phyloP scores from a whole-genome alignment of 2,329 filamentous ascomycete genomes.

The Cercospora brassicicola region DNA sequence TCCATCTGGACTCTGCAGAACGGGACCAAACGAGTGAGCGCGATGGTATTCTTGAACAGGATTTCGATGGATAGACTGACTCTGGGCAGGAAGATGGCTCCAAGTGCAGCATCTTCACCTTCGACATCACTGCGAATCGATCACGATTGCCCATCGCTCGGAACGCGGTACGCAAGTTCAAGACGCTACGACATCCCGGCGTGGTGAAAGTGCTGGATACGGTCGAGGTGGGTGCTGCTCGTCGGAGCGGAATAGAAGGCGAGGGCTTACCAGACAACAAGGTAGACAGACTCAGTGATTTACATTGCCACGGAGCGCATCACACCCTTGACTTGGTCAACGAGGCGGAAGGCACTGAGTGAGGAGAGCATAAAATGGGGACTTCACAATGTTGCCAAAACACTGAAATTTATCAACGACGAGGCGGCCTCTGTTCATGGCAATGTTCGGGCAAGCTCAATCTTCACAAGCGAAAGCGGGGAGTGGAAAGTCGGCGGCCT shows the following conservation, averaged over 20 bases:
- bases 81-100: conserved; percentile 78
- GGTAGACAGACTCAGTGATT: conserved; percentile 85
- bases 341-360: conserved; percentile 80
- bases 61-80: conserved; percentile 16
- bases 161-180: conserved; percentile 90
- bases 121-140: conserved; percentile 80
- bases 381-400: conserved; percentile 81
- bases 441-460: conserved; percentile 76
- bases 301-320: conserved; percentile 95
- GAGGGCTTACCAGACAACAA: conserved; percentile 40
- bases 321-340: conserved; percentile 83
- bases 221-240: conserved; percentile 68
- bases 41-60: conserved; percentile 14
- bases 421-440: conserved; percentile 92
- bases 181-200: conserved; percentile 89
- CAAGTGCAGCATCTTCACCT: conserved; percentile 94
- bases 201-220: conserved; percentile 93
- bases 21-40: conserved; percentile 77
- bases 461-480: conserved; percentile 93
- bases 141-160: conserved; percentile 80
- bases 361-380: conserved; percentile 98
- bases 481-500: conserved; percentile 98
- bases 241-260: conserved; percentile 3
- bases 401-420: conserved; percentile 91
- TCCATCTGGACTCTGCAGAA: conserved; percentile 98